Evolutionary conservation across 2,329 filamentous ascomycete species (phyloP).

Genomic region (Colletotrichum eleusines): DNA sequence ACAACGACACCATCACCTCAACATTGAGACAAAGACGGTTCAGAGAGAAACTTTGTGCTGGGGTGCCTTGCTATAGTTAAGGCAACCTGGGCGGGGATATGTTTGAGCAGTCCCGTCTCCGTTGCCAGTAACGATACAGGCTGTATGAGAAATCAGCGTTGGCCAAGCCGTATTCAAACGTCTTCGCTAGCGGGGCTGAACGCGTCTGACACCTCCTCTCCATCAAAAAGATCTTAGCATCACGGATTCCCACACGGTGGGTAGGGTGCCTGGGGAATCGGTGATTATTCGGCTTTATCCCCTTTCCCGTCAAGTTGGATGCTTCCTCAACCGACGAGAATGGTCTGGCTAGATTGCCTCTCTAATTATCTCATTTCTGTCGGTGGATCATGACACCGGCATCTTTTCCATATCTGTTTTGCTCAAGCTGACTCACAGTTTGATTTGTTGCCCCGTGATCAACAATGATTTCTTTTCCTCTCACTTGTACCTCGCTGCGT

Average conservation of each 20-base stretch:
- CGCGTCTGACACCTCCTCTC: not conserved
- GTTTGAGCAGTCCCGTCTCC: not conserved
- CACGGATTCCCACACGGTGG: not conserved
- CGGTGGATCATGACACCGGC: slow-evolving; percentile 44
- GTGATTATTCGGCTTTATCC: not conserved
- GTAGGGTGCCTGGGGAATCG: slow-evolving; percentile 8
- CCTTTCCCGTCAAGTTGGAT: slow-evolving; percentile 16
- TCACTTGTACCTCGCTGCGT: slow-evolving; percentile 47
- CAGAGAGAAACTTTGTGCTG: not conserved
- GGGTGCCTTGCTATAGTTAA: slow-evolving; percentile 10
- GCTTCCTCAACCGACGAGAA: slow-evolving; percentile 20
- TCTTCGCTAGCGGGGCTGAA: not conserved
- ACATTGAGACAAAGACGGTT: not conserved
- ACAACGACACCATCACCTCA: slow-evolving; percentile 16
- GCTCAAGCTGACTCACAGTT: slow-evolving; percentile 42
- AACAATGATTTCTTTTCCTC: slow-evolving; percentile 48
- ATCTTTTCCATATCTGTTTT: slow-evolving; percentile 41
- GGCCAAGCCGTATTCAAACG: slow-evolving; percentile 3
- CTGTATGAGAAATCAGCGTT: not conserved
- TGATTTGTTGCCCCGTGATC: slow-evolving; percentile 46
- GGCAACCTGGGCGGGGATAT: not conserved
- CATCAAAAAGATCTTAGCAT: not conserved
- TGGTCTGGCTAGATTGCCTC: slow-evolving; percentile 29
- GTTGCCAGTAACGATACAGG: slow-evolving; percentile 1
- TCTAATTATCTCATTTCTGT: slow-evolving; percentile 44